Evolutionary conservation across 2,329 filamentous ascomycete genomes (phyloP), one percentile per base, ranked within the genome.

Genomic region (Fusarium domesticum): DNA sequence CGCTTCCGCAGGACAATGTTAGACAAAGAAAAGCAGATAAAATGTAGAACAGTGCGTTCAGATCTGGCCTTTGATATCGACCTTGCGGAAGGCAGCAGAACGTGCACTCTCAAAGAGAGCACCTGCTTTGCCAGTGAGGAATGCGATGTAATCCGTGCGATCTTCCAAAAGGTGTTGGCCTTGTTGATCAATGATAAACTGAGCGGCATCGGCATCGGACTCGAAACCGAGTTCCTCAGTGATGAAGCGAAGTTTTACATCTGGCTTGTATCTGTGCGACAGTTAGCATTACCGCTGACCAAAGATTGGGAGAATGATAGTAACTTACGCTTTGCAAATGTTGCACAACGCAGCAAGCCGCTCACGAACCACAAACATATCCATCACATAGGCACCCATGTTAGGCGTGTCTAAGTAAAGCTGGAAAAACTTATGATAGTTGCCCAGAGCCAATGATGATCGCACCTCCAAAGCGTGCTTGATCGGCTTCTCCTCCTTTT

Each of bases 51-150:
- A 37, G 19, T 36, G 35, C 51, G 41, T 57, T 85, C 74, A 93
- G 64, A 96, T 95, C 72, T 97, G 92, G 63, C 92, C 91, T 74
- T 97, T 96, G 75, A 97, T 95, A 72, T 97, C 91, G 75, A 97
- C 86, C 64, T 84, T 85, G 63, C 82, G 80, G 70, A 96, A 95
- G 37, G 92, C 92, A 51, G 78, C 76, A 31, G 75, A 69, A 65
- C 84, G 86, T 47, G 87, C 81, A 41, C 71, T 66, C 64, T 96
- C 89, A 68, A 97, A 96, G 16, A 85, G 70, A 33, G 68, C 64
- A 39, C 79, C 80, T 38, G 85, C 87, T 71, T 91, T 91, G 60
- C 80, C 82, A 35, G 85, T 84, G 58, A 88, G 66, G 63, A 95
- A 84, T 50, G 80, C 76, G 56, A 91, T 85, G 53, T 82, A 80